A percentile compares a stretch with the other conserved stretches of the same genome.
Evolutionary conservation across 2,329 filamentous ascomycete species (phyloP).

Genomic region (Phaeosphaeria sp.): DNA sequence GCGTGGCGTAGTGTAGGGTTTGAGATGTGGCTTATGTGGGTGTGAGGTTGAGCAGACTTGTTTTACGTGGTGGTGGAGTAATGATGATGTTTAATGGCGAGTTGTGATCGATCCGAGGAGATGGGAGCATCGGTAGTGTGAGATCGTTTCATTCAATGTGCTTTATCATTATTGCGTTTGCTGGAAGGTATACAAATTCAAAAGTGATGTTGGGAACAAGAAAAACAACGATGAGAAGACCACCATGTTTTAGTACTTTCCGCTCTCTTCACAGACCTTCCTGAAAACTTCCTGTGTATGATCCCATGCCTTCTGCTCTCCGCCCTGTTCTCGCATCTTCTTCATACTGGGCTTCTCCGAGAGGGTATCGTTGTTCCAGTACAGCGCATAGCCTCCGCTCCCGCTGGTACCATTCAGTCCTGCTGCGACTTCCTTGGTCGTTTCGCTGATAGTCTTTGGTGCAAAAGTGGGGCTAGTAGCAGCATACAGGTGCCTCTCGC

Average conservation of each 20-base stretch:
- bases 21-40: not conserved
- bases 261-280: slow-evolving; percentile 31
- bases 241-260: slow-evolving; percentile 22
- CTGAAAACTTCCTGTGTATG: slow-evolving; percentile 42
- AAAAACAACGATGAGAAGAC: not conserved
- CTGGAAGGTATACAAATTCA: not conserved
- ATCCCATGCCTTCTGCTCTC: slow-evolving; percentile 35
- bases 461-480: slow-evolving; percentile 35
- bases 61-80: not conserved
- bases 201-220: no score
- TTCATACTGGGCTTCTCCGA: slow-evolving; percentile 21
- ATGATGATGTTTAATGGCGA: not conserved
- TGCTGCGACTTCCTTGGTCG: slow-evolving; percentile 14
- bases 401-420: slow-evolving; percentile 32
- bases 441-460: slow-evolving; percentile 15
- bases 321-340: slow-evolving; percentile 28
- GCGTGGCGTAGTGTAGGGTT: not conserved
- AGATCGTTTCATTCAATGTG: no score
- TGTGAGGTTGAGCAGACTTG: not conserved
- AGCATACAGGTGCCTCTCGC: slow-evolving; percentile 43
- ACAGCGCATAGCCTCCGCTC: slow-evolving; percentile 35
- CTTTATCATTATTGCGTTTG: no score
- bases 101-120: no score
- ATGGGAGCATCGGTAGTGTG: no score
- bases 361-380: slow-evolving; percentile 31